Conservation (phyloP, 441 rosid genomes). For the Croton laevigatus region DNA sequence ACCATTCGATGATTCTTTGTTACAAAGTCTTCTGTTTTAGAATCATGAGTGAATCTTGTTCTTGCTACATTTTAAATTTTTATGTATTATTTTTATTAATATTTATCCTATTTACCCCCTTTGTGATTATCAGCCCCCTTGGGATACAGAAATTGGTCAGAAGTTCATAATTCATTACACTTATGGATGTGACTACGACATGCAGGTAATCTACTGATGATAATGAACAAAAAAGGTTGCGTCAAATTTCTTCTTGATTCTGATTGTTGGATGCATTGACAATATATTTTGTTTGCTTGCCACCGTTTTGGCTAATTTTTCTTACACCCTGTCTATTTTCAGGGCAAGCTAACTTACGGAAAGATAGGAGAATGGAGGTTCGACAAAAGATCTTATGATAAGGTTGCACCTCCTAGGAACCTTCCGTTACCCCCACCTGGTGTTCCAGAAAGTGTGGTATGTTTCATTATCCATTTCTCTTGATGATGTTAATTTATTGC, state of each 20-base stretch:
- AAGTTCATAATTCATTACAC: constrained; percentile 92
- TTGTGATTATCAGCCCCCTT: constrained; percentile 69
- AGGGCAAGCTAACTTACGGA: constrained; percentile 90
- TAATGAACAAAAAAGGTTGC: neutral
- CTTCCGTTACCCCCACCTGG: constrained; percentile 91
- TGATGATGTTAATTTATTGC: neutral
- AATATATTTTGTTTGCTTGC: neutral
- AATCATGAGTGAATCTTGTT: neutral
- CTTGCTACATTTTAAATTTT: constrained; percentile 11
- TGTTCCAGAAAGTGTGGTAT: constrained; percentile 94
- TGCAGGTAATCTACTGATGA: constrained; percentile 57
- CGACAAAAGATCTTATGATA: constrained; percentile 80
- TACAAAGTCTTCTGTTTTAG: neutral
- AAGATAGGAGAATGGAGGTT: constrained; percentile 96
- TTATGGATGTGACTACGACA: constrained; percentile 84
- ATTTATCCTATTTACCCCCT: constrained; percentile 18
- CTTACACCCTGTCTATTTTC: constrained; percentile 22
- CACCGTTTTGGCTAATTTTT: neutral
- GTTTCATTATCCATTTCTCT: constrained; percentile 21
- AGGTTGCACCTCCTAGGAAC: constrained; percentile 66
- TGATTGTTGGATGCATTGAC: neutral
- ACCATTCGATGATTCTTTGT: neutral
- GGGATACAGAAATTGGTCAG: constrained; percentile 80
- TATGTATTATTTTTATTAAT: constrained; percentile 11
- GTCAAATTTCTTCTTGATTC: too few relatives aligned